Conservation (phyloP, 257 asterid species). For the Cinchona pubescens region DNA sequence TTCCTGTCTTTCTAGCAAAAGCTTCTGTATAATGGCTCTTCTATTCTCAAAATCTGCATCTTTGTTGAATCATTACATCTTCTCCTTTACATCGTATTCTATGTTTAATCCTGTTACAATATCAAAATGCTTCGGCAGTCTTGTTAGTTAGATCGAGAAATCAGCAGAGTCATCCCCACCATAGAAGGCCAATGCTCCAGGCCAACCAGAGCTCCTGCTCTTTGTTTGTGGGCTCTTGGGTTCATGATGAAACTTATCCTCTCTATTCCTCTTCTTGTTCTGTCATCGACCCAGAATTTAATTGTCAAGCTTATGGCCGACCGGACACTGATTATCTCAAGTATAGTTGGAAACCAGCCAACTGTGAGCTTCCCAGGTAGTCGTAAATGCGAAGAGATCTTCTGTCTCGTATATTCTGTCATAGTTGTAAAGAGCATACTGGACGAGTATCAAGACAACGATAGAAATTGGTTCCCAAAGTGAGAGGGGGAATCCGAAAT, state of each 20-base stretch:
- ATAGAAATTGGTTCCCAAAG: too few relatives aligned
- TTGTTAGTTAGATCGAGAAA: conserved; percentile 38
- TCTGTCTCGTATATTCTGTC: too few relatives aligned
- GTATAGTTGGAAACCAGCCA: conserved; percentile 83
- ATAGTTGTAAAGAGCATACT: too few relatives aligned
- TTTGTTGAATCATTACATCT: conserved; percentile 12
- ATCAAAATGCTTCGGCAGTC: conserved; percentile 39
- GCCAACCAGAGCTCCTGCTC: conserved; percentile 55
- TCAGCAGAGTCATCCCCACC: conserved; percentile 35
- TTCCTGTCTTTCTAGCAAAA: conserved; percentile 12
- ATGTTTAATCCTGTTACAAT: conserved; percentile 28
- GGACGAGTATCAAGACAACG: too few relatives aligned
- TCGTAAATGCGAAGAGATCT: too few relatives aligned
- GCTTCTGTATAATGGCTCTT: conserved; percentile 42
- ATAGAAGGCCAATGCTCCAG: conserved; percentile 43
- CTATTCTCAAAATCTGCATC: conserved; percentile 16
- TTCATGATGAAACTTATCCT: conserved; percentile 63
- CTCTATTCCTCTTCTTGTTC: conserved; percentile 61
- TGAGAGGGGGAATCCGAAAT: too few relatives aligned
- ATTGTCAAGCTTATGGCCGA: conserved; percentile 79
- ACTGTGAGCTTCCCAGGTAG: conserved; percentile 81
- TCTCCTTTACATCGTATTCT: conserved; percentile 30
- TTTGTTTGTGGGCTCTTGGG: conserved; percentile 79
- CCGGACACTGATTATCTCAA: conserved; percentile 87
- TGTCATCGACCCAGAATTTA: conserved; percentile 65